These are phyloP conservation scores for Ocimum tenuiflorum DNA, from an alignment of 257 asterid genomes.

Conservation along the genomic window DNA sequence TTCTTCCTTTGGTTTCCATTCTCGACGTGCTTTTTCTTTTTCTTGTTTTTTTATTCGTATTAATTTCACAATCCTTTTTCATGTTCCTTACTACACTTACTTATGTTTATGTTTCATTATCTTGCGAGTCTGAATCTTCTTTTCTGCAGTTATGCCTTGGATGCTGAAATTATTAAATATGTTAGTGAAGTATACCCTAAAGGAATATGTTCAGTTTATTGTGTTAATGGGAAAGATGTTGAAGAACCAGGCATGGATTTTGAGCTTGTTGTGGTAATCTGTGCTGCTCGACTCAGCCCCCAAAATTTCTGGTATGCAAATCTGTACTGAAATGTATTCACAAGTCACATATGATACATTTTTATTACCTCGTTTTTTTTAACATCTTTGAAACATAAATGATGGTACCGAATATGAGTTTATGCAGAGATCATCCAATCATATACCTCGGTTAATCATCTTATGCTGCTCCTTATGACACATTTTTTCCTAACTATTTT, in stretches of 20 bases:
- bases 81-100: background rate
- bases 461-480: slow-evolving; percentile 12
- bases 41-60: background rate
- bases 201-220: slow-evolving; percentile 82
- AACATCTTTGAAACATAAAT: no score
- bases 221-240: slow-evolving; percentile 69
- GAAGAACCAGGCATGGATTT: slow-evolving; percentile 85
- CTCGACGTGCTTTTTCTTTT: background rate
- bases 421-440: no score
- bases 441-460: background rate
- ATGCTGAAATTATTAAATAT: slow-evolving; percentile 74
- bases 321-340: slow-evolving; percentile 1
- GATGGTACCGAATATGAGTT: no score
- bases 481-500: background rate
- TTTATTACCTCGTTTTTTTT: no score
- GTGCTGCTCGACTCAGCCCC: slow-evolving; percentile 88
- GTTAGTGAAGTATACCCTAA: slow-evolving; percentile 83
- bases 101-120: background rate
- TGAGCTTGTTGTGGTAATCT: slow-evolving; percentile 87
- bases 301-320: slow-evolving; percentile 79
- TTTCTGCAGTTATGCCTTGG: slow-evolving; percentile 62
- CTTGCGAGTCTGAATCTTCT: slow-evolving; percentile 17
- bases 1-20: background rate
- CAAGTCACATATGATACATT: no score
- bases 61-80: background rate